phyloP scores from a whole-genome alignment of 1,284 basidiomycete genomes.

The Ustilago cynodontis region DNA sequence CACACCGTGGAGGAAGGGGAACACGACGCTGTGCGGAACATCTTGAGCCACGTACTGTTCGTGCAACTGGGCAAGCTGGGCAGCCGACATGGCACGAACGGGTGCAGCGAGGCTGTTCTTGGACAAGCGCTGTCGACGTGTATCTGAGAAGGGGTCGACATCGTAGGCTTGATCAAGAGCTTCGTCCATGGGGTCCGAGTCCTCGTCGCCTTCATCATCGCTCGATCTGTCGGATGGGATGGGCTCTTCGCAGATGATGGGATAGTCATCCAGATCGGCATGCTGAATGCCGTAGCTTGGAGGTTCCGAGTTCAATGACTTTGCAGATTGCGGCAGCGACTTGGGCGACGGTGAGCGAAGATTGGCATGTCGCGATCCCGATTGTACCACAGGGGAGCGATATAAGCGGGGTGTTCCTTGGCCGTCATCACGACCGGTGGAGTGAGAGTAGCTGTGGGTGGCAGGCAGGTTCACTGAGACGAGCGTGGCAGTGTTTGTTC shows the following conservation, averaged over 20 bases:
- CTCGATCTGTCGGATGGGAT: conserved; percentile 21
- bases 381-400: conserved; percentile 17
- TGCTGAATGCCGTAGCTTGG: conserved; percentile 52
- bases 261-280: conserved; percentile 53
- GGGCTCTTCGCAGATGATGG: conserved; percentile 46
- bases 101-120: conserved; percentile 42
- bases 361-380: conserved; percentile 10
- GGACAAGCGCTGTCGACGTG: conserved; percentile 9
- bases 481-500: conserved; percentile 48
- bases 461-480: conserved; percentile 47
- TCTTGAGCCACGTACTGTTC: conserved; percentile 55
- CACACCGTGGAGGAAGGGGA: conserved; percentile 68
- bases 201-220: conserved; percentile 22
- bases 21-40: conserved; percentile 63
- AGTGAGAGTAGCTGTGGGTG: background rate
- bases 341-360: conserved; percentile 37
- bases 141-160: background rate
- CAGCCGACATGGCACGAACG: conserved; percentile 59
- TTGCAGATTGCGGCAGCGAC: conserved; percentile 19
- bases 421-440: conserved; percentile 20
- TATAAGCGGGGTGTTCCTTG: conserved; percentile 30
- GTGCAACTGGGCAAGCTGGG: conserved; percentile 58
- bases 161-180: background rate
- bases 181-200: conserved; percentile 17
- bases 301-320: conserved; percentile 10